phyloP scores from a whole-genome alignment of 2,329 filamentous ascomycete species.

The Pestalotiopsis fici region DNA sequence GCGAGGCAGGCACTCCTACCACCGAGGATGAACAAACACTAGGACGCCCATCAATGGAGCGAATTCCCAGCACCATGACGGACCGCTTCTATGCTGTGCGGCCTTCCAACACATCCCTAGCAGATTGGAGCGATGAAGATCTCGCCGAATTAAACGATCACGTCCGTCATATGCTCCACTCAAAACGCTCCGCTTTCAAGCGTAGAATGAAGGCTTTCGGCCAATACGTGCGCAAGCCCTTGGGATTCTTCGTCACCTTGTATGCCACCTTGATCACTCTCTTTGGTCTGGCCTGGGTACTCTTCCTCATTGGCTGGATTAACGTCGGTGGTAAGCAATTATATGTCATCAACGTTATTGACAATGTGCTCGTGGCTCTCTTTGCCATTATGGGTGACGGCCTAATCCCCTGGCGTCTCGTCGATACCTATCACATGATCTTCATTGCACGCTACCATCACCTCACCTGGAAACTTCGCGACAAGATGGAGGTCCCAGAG shows the following conservation, averaged over 20 bases:
- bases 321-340: constrained; percentile 74
- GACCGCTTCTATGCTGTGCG: constrained; percentile 78
- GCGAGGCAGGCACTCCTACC: constrained; percentile 20
- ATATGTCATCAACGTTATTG: constrained; percentile 70
- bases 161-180: constrained; percentile 86
- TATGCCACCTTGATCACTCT: constrained; percentile 83
- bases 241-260: constrained; percentile 81
- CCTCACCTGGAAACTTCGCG: constrained; percentile 65
- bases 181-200: constrained; percentile 76
- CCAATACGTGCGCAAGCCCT: constrained; percentile 73
- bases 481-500: constrained; percentile 61
- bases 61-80: constrained; percentile 59
- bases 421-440: constrained; percentile 88
- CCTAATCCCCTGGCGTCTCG: constrained; percentile 70
- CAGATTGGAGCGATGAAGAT: constrained; percentile 75
- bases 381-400: constrained; percentile 73
- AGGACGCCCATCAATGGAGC: constrained; percentile 28
- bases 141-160: constrained; percentile 63
- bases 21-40: constrained; percentile 16
- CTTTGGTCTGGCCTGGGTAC: constrained; percentile 84
- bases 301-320: constrained; percentile 91
- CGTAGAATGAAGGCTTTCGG: constrained; percentile 77
- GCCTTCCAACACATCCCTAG: constrained; percentile 70
- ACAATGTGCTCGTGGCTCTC: constrained; percentile 70
- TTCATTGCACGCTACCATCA: constrained; percentile 74